phyloP scores from a whole-genome alignment of 2,329 filamentous ascomycete genomes.

The Xylaria sp. region DNA sequence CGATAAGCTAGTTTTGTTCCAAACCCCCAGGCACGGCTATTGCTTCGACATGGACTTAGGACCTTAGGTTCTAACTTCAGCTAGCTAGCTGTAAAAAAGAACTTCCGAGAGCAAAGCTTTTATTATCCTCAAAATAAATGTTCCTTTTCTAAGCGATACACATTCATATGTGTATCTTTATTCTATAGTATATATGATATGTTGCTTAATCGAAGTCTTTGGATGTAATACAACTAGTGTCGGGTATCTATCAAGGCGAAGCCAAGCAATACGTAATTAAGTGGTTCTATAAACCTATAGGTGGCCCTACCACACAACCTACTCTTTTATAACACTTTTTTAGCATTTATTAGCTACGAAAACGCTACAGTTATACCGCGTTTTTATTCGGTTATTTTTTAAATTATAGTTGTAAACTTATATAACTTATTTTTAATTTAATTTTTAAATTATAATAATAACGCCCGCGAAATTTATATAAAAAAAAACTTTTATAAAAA shows the following conservation, averaged over 20 bases:
- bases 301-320: too few relatives aligned
- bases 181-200: background rate
- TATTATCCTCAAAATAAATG: background rate
- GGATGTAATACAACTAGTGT: constrained; percentile 6
- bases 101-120: background rate
- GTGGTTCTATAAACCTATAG: too few relatives aligned
- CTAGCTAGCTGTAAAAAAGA: background rate
- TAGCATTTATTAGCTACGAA: too few relatives aligned
- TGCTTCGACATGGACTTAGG: background rate
- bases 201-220: background rate
- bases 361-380: too few relatives aligned
- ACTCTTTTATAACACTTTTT: too few relatives aligned
- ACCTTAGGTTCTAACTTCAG: background rate
- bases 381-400: too few relatives aligned
- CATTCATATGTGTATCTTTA: background rate
- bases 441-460: too few relatives aligned
- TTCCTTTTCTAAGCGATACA: background rate
- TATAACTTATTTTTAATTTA: too few relatives aligned
- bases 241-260: constrained; percentile 3
- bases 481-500: too few relatives aligned
- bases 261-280: constrained; percentile 7
- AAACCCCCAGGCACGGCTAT: background rate
- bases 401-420: too few relatives aligned
- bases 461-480: too few relatives aligned
- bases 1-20: background rate